Conservation (phyloP, 129 eudicot genomes). For the Tanacetum coccineum region DNA sequence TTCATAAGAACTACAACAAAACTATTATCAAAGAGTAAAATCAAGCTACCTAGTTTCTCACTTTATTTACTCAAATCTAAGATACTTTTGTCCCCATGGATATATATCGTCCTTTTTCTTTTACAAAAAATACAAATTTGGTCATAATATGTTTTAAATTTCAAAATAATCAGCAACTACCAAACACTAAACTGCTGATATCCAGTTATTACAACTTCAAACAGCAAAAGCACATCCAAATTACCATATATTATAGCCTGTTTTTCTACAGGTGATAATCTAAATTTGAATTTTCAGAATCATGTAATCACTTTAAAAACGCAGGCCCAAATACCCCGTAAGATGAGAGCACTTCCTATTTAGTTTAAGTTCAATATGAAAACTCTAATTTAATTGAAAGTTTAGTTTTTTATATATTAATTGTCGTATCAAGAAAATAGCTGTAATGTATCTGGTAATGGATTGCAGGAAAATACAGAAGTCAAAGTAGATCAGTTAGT, state of each 20-base stretch:
- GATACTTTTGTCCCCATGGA: too few relatives aligned
- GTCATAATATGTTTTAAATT: too few relatives aligned
- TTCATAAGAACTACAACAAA: too few relatives aligned
- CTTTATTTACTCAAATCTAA: too few relatives aligned
- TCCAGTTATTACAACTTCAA: neutral
- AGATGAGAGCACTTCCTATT: neutral
- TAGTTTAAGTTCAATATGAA: neutral
- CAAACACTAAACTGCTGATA: too few relatives aligned
- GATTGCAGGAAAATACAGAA: conserved; percentile 15
- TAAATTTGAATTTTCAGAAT: neutral
- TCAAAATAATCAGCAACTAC: too few relatives aligned
- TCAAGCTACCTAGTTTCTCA: too few relatives aligned
- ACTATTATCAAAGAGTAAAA: too few relatives aligned
- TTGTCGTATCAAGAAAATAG: neutral
- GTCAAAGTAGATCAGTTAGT: too few relatives aligned
- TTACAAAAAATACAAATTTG: too few relatives aligned
- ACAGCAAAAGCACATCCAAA: neutral
- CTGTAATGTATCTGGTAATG: neutral
- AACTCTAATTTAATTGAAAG: neutral
- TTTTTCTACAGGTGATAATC: neutral
- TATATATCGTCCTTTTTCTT: too few relatives aligned
- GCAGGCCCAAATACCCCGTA: neutral
- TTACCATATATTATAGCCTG: neutral
- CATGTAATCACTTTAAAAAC: neutral
- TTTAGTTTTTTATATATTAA: too few relatives aligned